Percentiles rank a stretch among this genome's conserved stretches.
These are phyloP conservation scores for Haplographium delicatum DNA, from an alignment of 495 filamentous ascomycete species.

Conservation along the genomic window DNA sequence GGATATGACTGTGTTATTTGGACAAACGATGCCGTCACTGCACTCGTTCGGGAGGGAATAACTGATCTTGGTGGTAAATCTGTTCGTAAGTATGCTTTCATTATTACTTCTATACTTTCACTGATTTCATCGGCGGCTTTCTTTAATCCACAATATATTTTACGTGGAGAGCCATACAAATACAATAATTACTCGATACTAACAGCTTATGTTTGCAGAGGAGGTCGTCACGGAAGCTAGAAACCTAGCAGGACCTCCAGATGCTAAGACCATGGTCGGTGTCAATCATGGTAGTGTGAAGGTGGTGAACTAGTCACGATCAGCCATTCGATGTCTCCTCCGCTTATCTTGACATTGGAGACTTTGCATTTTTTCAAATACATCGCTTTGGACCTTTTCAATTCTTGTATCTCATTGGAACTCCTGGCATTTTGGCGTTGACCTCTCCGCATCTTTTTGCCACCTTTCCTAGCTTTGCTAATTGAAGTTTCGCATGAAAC, in stretches of 20 bases:
- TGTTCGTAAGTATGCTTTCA: slow-evolving; percentile 15
- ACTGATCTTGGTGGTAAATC: slow-evolving; percentile 5
- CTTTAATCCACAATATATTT: too few species aligned
- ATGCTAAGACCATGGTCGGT: slow-evolving; percentile 21
- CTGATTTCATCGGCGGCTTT: too few species aligned
- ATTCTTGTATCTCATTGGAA: not conserved
- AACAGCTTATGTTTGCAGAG: slow-evolving; percentile 6
- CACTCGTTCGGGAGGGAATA: slow-evolving; percentile 9
- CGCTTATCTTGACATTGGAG: not conserved
- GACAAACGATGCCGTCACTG: slow-evolving; percentile 18
- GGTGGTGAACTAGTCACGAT: slow-evolving; percentile 8
- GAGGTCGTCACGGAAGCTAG: slow-evolving; percentile 13
- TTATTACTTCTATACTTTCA: too few species aligned
- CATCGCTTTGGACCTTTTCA: not conserved
- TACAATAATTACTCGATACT: not conserved
- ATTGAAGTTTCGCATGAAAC: too few species aligned
- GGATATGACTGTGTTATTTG: slow-evolving; percentile 24
- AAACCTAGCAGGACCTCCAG: slow-evolving; percentile 15
- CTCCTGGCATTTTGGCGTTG: too few species aligned
- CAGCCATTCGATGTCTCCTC: not conserved
- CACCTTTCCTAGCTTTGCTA: too few species aligned
- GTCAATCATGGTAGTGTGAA: slow-evolving; percentile 17
- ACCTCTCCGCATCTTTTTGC: too few species aligned
- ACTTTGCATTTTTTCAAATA: not conserved
- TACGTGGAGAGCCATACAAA: not conserved